Evolutionary conservation across 1,284 basidiomycete genomes (phyloP).

Genomic region (Pseudomicrostroma phylloplanum): DNA sequence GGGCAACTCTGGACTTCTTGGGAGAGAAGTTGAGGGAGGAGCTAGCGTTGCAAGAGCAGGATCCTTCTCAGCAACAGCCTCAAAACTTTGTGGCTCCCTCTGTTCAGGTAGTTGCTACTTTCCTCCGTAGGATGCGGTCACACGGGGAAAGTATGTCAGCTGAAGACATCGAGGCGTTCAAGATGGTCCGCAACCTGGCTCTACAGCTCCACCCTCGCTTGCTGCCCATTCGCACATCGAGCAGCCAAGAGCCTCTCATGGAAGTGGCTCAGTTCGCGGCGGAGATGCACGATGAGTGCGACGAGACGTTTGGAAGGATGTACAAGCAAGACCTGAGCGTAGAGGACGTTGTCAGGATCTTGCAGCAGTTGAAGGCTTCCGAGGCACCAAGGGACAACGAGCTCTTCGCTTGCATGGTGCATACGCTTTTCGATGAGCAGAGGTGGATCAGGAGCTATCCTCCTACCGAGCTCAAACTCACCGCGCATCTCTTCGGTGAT

Average conservation of each 20-base stretch:
- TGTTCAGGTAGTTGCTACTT: conserved; percentile 46
- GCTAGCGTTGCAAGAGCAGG: conserved; percentile 34
- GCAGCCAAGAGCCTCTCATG: conserved; percentile 85
- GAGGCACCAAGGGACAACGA: conserved; percentile 80
- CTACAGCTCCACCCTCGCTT: conserved; percentile 92
- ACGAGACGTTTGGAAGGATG: conserved; percentile 66
- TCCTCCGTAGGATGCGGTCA: conserved; percentile 43
- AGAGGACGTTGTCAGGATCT: conserved; percentile 82
- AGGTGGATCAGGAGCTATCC: conserved; percentile 98
- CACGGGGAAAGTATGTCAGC: conserved; percentile 52
- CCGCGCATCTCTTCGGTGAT: conserved; percentile 90
- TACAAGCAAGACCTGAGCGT: conserved; percentile 85
- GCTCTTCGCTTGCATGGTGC: conserved; percentile 96
- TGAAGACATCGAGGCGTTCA: conserved; percentile 78
- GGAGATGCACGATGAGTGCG: conserved; percentile 74
- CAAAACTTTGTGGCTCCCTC: conserved; percentile 44
- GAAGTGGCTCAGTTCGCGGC: conserved; percentile 77
- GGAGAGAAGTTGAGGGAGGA: conserved; percentile 47
- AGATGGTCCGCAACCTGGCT: conserved; percentile 86
- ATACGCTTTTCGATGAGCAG: conserved; percentile 99
- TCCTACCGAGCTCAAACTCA: conserved; percentile 87
- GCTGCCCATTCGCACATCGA: conserved; percentile 66
- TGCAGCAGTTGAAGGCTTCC: conserved; percentile 78
- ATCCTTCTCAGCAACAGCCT: conserved; percentile 33
- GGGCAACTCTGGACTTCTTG: conserved; percentile 55